phyloP scores from a whole-genome alignment of 2,329 filamentous ascomycete genomes.

The Neophaeococcomyces mojaviensis region DNA sequence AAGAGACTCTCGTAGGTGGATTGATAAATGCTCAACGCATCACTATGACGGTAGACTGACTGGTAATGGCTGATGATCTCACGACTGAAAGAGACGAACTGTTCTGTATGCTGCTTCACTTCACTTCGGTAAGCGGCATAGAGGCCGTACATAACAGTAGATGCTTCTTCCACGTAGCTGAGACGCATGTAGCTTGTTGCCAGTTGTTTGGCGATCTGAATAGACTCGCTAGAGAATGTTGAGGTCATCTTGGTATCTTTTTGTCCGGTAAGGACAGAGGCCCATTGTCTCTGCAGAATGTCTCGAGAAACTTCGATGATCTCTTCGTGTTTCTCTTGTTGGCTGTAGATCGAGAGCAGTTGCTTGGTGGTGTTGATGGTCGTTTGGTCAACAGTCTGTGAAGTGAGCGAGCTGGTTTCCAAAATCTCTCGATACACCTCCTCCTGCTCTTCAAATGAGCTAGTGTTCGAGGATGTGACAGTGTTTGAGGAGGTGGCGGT shows the following conservation, averaged over 20 bases:
- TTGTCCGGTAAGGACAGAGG: constrained; percentile 1
- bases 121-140: constrained; percentile 1
- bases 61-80: constrained; percentile 3
- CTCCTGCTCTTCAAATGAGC: constrained; percentile 27
- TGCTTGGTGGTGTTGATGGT: constrained; percentile 2
- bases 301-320: constrained; percentile 5
- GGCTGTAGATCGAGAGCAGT: not conserved
- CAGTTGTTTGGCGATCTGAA: not conserved
- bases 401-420: constrained; percentile 3
- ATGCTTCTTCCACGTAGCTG: constrained; percentile 2
- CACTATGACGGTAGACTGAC: constrained; percentile 15
- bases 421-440: constrained; percentile 25
- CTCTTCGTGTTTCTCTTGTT: constrained; percentile 2
- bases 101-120: constrained; percentile 1
- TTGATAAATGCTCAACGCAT: constrained; percentile 32
- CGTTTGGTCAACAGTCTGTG: constrained; percentile 1
- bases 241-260: not conserved
- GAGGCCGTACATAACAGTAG: not conserved
- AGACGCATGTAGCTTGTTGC: constrained; percentile 4
- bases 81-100: not conserved
- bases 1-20: constrained; percentile 38
- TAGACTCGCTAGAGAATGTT: not conserved
- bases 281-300: not conserved
- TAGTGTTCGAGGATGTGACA: constrained; percentile 27
- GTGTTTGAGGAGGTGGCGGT: constrained; percentile 19